A percentile compares a stretch with the other conserved stretches of the same genome.
phyloP scores from a whole-genome alignment of 192 early-diverging fungal species.

The Coemansia sp. region DNA sequence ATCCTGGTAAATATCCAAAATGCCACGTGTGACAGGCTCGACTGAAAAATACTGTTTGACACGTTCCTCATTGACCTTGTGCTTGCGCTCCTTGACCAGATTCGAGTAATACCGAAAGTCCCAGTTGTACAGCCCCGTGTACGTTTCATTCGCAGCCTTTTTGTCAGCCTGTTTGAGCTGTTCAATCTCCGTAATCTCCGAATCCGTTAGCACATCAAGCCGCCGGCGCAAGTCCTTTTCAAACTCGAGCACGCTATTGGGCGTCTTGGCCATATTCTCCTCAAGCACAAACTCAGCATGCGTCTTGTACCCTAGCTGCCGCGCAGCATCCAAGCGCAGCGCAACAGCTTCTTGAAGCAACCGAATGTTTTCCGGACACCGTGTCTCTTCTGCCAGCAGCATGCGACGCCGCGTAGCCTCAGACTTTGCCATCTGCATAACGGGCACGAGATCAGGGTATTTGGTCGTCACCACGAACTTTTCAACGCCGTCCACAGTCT shows the following conservation, averaged over 20 bases:
- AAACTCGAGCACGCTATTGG: slow-evolving; percentile 62
- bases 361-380: slow-evolving; percentile 62
- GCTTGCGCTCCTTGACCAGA: slow-evolving; percentile 66
- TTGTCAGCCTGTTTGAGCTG: slow-evolving; percentile 61
- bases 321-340: slow-evolving; percentile 54
- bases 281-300: slow-evolving; percentile 73
- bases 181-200: slow-evolving; percentile 64
- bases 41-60: slow-evolving; percentile 78
- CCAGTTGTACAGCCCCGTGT: slow-evolving; percentile 67
- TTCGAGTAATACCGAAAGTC: slow-evolving; percentile 75
- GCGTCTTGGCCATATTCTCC: slow-evolving; percentile 78
- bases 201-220: slow-evolving; percentile 57
- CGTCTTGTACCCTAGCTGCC: slow-evolving; percentile 66
- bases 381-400: slow-evolving; percentile 47
- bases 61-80: slow-evolving; percentile 68
- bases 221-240: slow-evolving; percentile 58
- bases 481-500: slow-evolving; percentile 54
- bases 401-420: slow-evolving; percentile 56
- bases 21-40: slow-evolving; percentile 62
- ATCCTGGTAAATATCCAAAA: slow-evolving; percentile 72
- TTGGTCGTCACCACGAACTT: slow-evolving; percentile 71
- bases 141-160: slow-evolving; percentile 48
- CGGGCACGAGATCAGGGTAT: slow-evolving; percentile 57
- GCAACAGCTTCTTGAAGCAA: slow-evolving; percentile 59
- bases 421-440: slow-evolving; percentile 51